Base-by-base conservation (phyloP, 129 eudicot genomes). In the Oenanthe sinensis region DNA sequence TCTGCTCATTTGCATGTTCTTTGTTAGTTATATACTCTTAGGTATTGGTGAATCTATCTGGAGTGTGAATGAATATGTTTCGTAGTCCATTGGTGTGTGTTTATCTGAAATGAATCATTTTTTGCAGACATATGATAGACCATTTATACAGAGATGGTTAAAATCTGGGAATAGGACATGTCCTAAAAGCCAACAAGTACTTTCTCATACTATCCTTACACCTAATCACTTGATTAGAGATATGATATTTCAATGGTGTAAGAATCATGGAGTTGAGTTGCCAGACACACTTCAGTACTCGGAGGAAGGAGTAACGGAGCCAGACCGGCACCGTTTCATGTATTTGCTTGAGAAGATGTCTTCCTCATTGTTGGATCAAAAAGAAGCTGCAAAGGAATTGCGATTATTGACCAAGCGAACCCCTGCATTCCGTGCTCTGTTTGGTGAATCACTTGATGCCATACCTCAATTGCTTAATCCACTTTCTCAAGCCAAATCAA, bases 101-200 rank as follows among this genome's bases (percentile, higher is more conserved):
- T 73, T 24, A 22, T 39, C 45, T 71, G 28, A 71, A 45, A 43
- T 22, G 43, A 36, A 70, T 44, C 4, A 13, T n/a, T 44, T 81
- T 78, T 80, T 81, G 88, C 91, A 95, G 99, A 95, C 99, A 43
- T 95, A 90, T 68, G 97, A 95, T 84, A 86, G 97, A 78, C 87
- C 91, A 5, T 92, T 85, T 84, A 92, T 95, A 75, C 96, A 88
- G 76, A 95, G 89, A 86, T 95, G 97, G 97, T 77, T 95, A 70
- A 95, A 95, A 78, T 79, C 96, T 30, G 99, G 99, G 69, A 89
- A 90, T 71, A 82, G 96, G 81, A 87, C 88, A 65, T 95, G 99
- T 77, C 99, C 99, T 13, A 84, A 73, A 24, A 92, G 97, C 3
- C 92, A 95, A 70, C 96, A 95, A 86, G 99, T 95, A 33, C 97